Evolutionary conservation across 805 yeast genomes (phyloP), one percentile per base, ranked within the genome.

Genomic region (Metschnikowia reukaufii): DNA sequence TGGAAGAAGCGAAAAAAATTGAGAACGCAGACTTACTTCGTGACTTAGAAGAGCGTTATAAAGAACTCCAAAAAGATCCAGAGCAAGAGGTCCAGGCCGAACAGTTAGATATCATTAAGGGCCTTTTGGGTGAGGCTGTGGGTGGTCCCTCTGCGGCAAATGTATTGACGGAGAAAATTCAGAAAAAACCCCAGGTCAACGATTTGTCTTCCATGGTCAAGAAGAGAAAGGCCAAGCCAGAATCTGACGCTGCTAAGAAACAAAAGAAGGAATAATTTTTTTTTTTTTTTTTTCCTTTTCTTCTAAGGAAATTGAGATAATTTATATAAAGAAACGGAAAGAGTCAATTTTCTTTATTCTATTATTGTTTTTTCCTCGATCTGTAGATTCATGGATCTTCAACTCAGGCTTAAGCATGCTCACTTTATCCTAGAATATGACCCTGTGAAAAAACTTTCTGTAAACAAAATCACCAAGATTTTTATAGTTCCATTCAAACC

Each of bases 121-220:
- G 86, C 4, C 70, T 83, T 32, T 60, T 82, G 54, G 85, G 87
- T 19, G 76, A 78, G 53, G 63, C 68, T 5, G 55, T 66, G 4
- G 50, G 46, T 18, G 48, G 54, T 31, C 49, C 53, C 2, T 35
- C 44, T 10, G 43, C 35, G 1, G 40, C 43, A 1, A 20, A n/a
- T 19, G 46, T 19, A 12, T 36, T 38, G 37, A 21, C 40, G 5
- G 40, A 10, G 15, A 34, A 38, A 2, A 43, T 29, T 7, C 48
- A 49, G 30, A 44, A 47, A 12, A 54, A 54, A 29, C 52, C 31
- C 18, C 52, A 38, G 6, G 81, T 83, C 7, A 83, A 84, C 56
- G 89, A 84, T 60, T 66, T 85, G 50, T 78, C 88, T 0, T 67
- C 79, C 4, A 71, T 80, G 72, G 86, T 83, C 8, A 81, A 79